These are phyloP conservation scores for Cryphonectria radicalis DNA, from an alignment of 2,329 filamentous ascomycete genomes.

Conservation along the genomic window DNA sequence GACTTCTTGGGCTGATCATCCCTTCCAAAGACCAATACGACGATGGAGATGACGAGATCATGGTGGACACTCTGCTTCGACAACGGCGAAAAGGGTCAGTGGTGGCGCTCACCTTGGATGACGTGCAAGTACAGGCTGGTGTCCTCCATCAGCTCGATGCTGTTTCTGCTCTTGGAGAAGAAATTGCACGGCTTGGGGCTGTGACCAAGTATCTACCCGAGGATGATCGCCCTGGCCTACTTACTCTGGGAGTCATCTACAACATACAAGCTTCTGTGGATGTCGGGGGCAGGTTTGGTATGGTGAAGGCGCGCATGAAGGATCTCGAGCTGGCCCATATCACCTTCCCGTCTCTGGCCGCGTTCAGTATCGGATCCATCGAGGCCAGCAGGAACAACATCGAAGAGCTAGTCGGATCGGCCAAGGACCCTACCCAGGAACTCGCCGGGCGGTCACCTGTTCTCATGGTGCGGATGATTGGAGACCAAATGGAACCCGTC, in stretches of 20 bases:
- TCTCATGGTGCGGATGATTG: conserved; percentile 87
- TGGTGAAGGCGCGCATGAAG: conserved; percentile 59
- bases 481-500: conserved; percentile 90
- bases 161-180: conserved; percentile 74
- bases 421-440: conserved; percentile 36
- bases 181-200: conserved; percentile 79
- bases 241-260: conserved; percentile 73
- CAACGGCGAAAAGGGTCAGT: conserved; percentile 88
- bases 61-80: conserved; percentile 86
- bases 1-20: conserved; percentile 82
- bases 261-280: conserved; percentile 65
- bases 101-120: conserved; percentile 70
- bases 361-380: conserved; percentile 71
- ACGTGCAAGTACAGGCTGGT: conserved; percentile 64
- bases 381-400: conserved; percentile 65
- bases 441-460: conserved; percentile 50
- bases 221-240: conserved; percentile 87
- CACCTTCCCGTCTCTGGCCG: conserved; percentile 79
- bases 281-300: conserved; percentile 71
- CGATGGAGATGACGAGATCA: conserved; percentile 87
- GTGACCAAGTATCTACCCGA: conserved; percentile 95
- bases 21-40: conserved; percentile 89
- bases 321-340: conserved; percentile 79
- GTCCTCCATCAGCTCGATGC: conserved; percentile 68
- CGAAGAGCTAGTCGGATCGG: conserved; percentile 72